phyloP scores from a whole-genome alignment of 352 stramenopile species.

The Thraustotheca clavata region DNA sequence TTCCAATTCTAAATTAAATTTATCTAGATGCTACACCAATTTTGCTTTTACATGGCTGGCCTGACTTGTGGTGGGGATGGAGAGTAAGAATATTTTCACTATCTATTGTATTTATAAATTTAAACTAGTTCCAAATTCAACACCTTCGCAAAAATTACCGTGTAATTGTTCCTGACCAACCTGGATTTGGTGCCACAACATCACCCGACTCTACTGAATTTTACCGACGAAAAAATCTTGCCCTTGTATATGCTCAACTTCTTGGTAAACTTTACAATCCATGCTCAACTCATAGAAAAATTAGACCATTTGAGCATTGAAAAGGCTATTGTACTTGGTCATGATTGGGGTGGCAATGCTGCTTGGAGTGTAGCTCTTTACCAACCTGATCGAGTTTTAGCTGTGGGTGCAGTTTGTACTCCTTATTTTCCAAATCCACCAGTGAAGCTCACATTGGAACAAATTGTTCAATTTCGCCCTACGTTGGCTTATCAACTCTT shows the following conservation, averaged over 20 bases:
- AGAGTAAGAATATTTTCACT: constrained; percentile 25
- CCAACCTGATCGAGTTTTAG: constrained; percentile 47
- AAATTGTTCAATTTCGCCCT: constrained; percentile 36
- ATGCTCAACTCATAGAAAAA: background rate
- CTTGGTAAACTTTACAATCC: background rate
- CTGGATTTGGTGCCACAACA: constrained; percentile 30
- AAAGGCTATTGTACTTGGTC: constrained; percentile 57
- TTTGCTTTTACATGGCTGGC: constrained; percentile 51
- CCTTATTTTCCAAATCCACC: constrained; percentile 45
- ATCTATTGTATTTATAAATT: background rate
- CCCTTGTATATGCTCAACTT: background rate
- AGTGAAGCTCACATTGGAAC: constrained; percentile 33
- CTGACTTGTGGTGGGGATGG: constrained; percentile 52
- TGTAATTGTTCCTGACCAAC: constrained; percentile 45
- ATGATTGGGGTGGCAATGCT: constrained; percentile 60
- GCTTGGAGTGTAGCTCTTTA: constrained; percentile 67
- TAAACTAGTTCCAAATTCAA: constrained; percentile 44
- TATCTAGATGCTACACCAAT: constrained; percentile 30
- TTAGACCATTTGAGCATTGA: constrained; percentile 53
- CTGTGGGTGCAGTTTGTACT: constrained; percentile 53
- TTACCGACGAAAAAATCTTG: constrained; percentile 10
- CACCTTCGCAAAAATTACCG: constrained; percentile 39
- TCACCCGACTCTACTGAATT: background rate
- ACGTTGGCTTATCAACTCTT: constrained; percentile 63
- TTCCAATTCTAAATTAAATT: background rate